Base-by-base conservation (phyloP, 106 monocot species). In the Triglochin maritima region DNA sequence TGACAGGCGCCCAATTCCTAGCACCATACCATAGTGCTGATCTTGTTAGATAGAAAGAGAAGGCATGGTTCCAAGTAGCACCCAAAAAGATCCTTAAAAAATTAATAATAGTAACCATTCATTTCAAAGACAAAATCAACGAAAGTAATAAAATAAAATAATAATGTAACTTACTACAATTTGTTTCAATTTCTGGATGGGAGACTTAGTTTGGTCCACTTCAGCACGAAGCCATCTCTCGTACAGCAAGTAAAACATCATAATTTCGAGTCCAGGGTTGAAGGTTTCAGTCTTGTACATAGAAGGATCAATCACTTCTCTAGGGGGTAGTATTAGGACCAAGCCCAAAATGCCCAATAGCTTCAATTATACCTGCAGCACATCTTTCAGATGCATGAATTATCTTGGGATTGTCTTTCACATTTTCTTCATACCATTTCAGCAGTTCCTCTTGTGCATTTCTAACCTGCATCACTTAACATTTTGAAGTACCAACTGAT, bases 371-470 rank as follows among this genome's bases (percentile, higher is more conserved):
- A 42, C 90, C 90, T 55, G 82, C 87, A 66, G 94, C 94, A 78
- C 94, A 95, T 41, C 90, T 83, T 71, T 87, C 83, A 9, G 75
- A 81, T 15, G 94, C 90, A 79, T 87, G 87, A 66, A 95, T 71
- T 61, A 90, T 78, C 65, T 81, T 95, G 17, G 82, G 77, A 56
- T 95, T 90, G 68, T 81, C 57, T 72, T 83, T 85, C 46, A 81
- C 87, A 79, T 95, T 87, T 70, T 85, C 71, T 59, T 78, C 77
- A 78, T 87, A 70, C 94, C 94, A 95, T 66, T 83, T 74, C 69
- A 95, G 68, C 46, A 95, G 57, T 69, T 95, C 94, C 52, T 95
- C 90, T 77, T 95, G 94, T 7, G 94, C 94, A 77, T 95, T 95
- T 74, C 77, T 87, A 17, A 95, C 94, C 94, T 95, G 70, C 46